Evolutionary conservation across 305 asterid genomes (phyloP), one percentile per base, ranked within the genome.

Genomic region (Solanum chacoense): DNA sequence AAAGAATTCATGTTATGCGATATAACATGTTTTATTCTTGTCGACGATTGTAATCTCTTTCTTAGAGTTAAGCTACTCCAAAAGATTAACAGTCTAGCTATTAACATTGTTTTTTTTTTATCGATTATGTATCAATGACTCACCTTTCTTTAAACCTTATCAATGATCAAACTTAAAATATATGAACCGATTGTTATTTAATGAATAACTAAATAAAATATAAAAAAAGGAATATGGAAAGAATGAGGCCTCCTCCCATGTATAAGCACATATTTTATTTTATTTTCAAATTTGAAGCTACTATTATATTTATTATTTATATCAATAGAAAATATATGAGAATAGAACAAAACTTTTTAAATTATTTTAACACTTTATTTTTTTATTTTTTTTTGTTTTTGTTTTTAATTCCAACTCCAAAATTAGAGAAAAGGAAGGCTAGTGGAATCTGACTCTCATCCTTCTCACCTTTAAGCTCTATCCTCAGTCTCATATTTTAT

Each of bases 401-500:
- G 18, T 42, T 65, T 67, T 5, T 2, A 10, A n/a, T 24, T 67
- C 14, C 8, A 67, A 67, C 16, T 67, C 32, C 31, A 36, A 35
- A 77, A 29, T 29, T 81, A 18, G 42, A 83, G 86, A 80, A 80
- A 80, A 28, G 37, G 24, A 31, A 65, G 5, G 26, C 26, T 80
- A 45, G 73, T 55, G 87, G 74, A 50, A 55, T 32, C 20, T 31
- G 74, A 84, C 74, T 55, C 45, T 84, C 74, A 84, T 55, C 87
- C 74, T 84, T 11, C 74, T 84, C 87, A 84, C 32, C 32, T 31
- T 8, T 50, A 50, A 50, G 72, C 87, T 55, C 74, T 84, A 84
- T 84, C 87, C 87, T 84, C 32, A 31, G 32, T 84, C 87, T 55
- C 87, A 84, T 50, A 84, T 29, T 55, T 84, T 84, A 55, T 84